Conservation (phyloP, 768 basidiomycete genomes). For the Chalciporus sphaerocephalus region DNA sequence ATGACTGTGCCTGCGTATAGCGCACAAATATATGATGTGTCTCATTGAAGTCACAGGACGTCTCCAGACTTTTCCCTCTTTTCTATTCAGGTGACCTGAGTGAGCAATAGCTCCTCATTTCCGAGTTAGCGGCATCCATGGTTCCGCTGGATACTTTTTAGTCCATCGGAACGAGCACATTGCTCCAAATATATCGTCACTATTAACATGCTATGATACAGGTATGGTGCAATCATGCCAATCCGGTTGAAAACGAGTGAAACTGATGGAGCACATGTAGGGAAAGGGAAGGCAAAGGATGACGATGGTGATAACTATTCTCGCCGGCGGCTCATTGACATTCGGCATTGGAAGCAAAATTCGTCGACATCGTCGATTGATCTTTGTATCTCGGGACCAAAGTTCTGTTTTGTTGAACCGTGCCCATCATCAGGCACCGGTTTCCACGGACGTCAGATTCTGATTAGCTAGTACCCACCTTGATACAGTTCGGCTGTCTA, state of each 20-base stretch:
- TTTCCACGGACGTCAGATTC: conserved; percentile 12
- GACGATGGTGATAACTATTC: conserved; percentile 7
- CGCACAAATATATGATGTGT: neutral
- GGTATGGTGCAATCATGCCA: conserved; percentile 26
- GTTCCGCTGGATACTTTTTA: neutral
- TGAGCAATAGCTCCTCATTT: neutral
- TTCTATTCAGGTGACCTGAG: neutral
- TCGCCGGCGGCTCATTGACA: conserved; percentile 42
- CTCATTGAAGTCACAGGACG: neutral
- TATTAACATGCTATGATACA: conserved; percentile 26
- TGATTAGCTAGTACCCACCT: conserved; percentile 40
- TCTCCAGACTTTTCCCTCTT: neutral
- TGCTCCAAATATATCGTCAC: conserved; percentile 8
- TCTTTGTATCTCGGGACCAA: conserved; percentile 62
- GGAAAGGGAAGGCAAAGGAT: neutral
- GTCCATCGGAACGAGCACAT: conserved; percentile 5
- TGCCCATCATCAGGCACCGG: conserved; percentile 7
- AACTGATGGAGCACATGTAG: neutral
- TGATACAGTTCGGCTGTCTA: conserved; percentile 48
- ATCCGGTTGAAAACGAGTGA: conserved; percentile 7
- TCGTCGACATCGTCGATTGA: conserved; percentile 69
- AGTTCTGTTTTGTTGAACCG: conserved; percentile 43
- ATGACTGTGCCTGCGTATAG: neutral
- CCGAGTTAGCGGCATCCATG: neutral
- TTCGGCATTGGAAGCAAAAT: conserved; percentile 64